Percentiles rank a stretch among this genome's conserved stretches.
Evolutionary conservation across 495 filamentous ascomycete species (phyloP).

Genomic region (Penicillium herquei): DNA sequence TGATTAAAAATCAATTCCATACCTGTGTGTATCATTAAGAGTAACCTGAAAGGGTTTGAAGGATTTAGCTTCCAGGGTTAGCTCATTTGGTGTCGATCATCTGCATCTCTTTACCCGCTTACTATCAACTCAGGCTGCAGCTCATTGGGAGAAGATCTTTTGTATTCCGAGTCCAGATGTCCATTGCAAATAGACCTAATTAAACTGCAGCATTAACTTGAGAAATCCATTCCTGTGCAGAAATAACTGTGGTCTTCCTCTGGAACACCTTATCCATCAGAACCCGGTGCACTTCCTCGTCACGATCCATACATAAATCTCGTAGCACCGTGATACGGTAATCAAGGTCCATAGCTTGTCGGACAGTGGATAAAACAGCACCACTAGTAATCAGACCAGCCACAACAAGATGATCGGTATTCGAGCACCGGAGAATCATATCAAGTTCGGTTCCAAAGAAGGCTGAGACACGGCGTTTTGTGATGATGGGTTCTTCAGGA

Average conservation of each 20-base stretch:
- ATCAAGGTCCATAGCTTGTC: slow-evolving; percentile 36
- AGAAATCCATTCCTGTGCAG: slow-evolving; percentile 17
- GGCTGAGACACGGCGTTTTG: slow-evolving; percentile 37
- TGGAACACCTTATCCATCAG: slow-evolving; percentile 36
- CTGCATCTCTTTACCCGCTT: too few relatives aligned
- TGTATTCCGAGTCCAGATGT: too few relatives aligned
- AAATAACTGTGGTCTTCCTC: slow-evolving; percentile 23
- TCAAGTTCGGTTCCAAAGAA: slow-evolving; percentile 38
- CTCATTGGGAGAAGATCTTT: too few relatives aligned
- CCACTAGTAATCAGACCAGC: slow-evolving; percentile 37
- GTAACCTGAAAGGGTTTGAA: too few relatives aligned
- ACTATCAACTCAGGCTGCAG: too few relatives aligned
- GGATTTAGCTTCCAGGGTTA: too few relatives aligned
- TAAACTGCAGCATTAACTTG: neutral
- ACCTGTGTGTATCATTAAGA: too few relatives aligned
- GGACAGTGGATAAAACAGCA: slow-evolving; percentile 41
- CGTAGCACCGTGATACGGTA: slow-evolving; percentile 33
- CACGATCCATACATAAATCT: slow-evolving; percentile 37
- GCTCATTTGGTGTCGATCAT: too few relatives aligned
- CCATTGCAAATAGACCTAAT: too few relatives aligned
- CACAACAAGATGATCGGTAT: slow-evolving; percentile 28
- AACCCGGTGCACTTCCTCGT: slow-evolving; percentile 33
- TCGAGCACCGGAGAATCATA: slow-evolving; percentile 31
- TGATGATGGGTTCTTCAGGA: slow-evolving; percentile 27
- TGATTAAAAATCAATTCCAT: too few relatives aligned